phyloP scores from a whole-genome alignment of 139 green algal species.

The Chlamydomonas applanata region DNA sequence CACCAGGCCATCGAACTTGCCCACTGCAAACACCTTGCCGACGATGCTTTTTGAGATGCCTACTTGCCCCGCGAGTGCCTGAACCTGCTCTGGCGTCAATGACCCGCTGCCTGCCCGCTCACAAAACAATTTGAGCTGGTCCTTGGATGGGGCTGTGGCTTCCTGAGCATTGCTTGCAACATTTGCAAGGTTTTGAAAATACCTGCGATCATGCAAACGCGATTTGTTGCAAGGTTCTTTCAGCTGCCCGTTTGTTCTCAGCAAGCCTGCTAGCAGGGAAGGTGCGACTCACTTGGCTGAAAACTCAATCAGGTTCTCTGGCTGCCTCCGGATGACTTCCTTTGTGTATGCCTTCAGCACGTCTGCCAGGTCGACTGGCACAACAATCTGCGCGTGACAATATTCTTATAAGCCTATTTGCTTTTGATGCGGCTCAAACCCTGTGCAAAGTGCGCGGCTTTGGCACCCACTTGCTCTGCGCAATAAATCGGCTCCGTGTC shows the following conservation, averaged over 20 bases:
- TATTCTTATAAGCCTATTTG: not conserved
- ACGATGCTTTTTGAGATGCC: slow-evolving; percentile 39
- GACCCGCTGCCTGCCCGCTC: slow-evolving; percentile 14
- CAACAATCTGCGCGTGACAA: slow-evolving; percentile 60
- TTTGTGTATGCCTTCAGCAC: slow-evolving; percentile 82
- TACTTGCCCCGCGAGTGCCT: slow-evolving; percentile 29
- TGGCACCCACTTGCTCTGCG: slow-evolving; percentile 49
- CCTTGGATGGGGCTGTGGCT: slow-evolving; percentile 21
- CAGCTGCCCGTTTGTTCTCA: too few species aligned
- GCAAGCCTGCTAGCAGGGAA: slow-evolving; percentile 5
- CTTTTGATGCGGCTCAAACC: not conserved
- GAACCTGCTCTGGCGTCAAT: slow-evolving; percentile 28
- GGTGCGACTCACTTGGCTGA: slow-evolving; percentile 52
- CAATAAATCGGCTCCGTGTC: slow-evolving; percentile 68
- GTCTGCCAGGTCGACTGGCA: slow-evolving; percentile 70
- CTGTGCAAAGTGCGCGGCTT: not conserved
- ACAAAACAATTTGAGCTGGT: slow-evolving; percentile 39
- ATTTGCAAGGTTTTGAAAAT: slow-evolving; percentile 69
- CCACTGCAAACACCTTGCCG: slow-evolving; percentile 32
- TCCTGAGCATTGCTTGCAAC: slow-evolving; percentile 27
- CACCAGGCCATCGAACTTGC: slow-evolving; percentile 22
- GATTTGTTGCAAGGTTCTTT: not conserved
- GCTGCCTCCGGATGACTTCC: slow-evolving; percentile 72
- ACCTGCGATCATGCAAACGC: slow-evolving; percentile 39
- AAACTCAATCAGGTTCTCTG: slow-evolving; percentile 66